Evolutionary conservation across 2,329 filamentous ascomycete genomes (phyloP).

Genomic region (Cryphonectria carpinicola): DNA sequence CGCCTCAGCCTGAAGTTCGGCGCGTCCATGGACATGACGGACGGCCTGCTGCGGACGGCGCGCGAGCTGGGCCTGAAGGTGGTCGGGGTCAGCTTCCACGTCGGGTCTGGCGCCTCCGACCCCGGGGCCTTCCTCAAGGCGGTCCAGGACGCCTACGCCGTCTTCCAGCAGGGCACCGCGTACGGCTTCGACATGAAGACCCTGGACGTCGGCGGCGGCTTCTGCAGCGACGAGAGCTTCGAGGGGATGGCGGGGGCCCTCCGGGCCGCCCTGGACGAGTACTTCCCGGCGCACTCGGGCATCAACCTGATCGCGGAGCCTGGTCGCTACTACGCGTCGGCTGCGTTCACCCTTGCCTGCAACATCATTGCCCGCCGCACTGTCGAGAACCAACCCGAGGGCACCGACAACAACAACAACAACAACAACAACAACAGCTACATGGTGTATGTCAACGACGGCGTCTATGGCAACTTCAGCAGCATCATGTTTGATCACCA

Average conservation of each 20-base stretch:
- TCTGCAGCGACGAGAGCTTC: conserved; percentile 81
- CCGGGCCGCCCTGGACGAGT: conserved; percentile 77
- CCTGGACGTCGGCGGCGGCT: conserved; percentile 92
- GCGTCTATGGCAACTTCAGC: conserved; percentile 97
- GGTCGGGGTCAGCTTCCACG: conserved; percentile 96
- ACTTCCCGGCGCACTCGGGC: conserved; percentile 74
- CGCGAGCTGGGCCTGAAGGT: conserved; percentile 85
- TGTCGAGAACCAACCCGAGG: conserved; percentile 67
- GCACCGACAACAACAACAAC: conserved; percentile 63
- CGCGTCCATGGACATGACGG: conserved; percentile 81
- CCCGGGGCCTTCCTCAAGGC: conserved; percentile 90
- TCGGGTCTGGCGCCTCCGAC: conserved; percentile 94
- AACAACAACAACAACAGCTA: conserved; percentile 73
- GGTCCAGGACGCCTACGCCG: conserved; percentile 82
- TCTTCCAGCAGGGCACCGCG: conserved; percentile 82
- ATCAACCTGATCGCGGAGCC: conserved; percentile 94
- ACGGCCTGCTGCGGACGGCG: conserved; percentile 77
- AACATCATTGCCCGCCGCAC: conserved; percentile 95
- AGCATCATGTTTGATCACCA: conserved; percentile 99
- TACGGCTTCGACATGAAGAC: conserved; percentile 83
- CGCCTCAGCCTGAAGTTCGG: conserved; percentile 97
- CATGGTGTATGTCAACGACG: conserved; percentile 98
- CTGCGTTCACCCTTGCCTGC: conserved; percentile 91
- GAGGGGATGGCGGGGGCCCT: conserved; percentile 87
- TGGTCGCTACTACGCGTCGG: conserved; percentile 92